Conservation (phyloP, 1,284 basidiomycete genomes). For the Naganishia sp. region DNA sequence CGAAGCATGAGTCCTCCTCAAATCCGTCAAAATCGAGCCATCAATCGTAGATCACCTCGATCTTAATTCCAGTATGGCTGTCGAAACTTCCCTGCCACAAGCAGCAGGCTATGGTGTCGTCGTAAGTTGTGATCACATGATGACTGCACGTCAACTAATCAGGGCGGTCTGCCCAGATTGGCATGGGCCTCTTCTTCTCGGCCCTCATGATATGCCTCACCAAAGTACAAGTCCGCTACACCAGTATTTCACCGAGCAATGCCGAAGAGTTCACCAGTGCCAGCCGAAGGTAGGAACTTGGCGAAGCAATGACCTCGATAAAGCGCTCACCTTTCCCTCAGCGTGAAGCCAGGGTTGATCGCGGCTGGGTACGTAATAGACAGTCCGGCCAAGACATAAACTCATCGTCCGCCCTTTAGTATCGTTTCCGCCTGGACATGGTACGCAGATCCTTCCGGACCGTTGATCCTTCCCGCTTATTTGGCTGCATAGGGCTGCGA, state of each 20-base stretch:
- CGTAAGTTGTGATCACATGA: slow-evolving; percentile 55
- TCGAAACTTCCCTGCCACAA: slow-evolving; percentile 48
- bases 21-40: too few species aligned
- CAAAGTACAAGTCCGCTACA: slow-evolving; percentile 48
- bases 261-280: slow-evolving; percentile 80
- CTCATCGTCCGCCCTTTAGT: slow-evolving; percentile 8
- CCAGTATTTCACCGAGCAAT: slow-evolving; percentile 48
- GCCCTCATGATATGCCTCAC: slow-evolving; percentile 64
- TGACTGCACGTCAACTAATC: slow-evolving; percentile 2
- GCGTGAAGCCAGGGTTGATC: slow-evolving; percentile 84
- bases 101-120: slow-evolving; percentile 79
- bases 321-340: slow-evolving; percentile 54
- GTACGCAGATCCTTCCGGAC: slow-evolving; percentile 44
- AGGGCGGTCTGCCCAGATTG: slow-evolving; percentile 46
- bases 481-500: not conserved
- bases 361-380: slow-evolving; percentile 69
- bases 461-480: slow-evolving; percentile 38
- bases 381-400: slow-evolving; percentile 58
- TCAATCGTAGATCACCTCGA: too few species aligned
- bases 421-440: slow-evolving; percentile 60
- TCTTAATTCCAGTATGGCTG: slow-evolving; percentile 7
- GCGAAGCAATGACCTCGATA: not conserved
- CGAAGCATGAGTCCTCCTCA: too few species aligned
- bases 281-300: slow-evolving; percentile 40
- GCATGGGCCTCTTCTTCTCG: slow-evolving; percentile 80